phyloP scores from a whole-genome alignment of 371 early-diverging fungal genomes.

The Umbelopsis sp. region DNA sequence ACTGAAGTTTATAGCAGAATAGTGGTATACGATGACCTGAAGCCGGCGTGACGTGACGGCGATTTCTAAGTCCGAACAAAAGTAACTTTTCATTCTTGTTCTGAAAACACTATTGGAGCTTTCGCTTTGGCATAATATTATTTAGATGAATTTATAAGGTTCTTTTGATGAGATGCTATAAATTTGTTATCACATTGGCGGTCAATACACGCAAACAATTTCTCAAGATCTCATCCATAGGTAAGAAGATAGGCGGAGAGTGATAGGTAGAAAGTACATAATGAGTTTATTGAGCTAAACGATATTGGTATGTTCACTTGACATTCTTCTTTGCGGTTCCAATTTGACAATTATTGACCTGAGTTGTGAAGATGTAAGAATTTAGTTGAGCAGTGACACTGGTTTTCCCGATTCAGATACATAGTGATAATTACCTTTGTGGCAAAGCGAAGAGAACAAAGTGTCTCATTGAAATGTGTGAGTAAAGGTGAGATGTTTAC shows the following conservation, averaged over 20 bases:
- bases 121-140: too few relatives aligned
- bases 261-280: slow-evolving; percentile 13
- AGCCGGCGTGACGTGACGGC: not conserved
- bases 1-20: not conserved
- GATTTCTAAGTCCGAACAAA: not conserved
- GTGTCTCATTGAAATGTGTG: slow-evolving; percentile 81
- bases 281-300: not conserved
- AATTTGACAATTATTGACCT: slow-evolving; percentile 71
- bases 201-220: too few relatives aligned
- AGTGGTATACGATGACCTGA: not conserved
- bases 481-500: slow-evolving; percentile 91
- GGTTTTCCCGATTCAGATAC: not conserved
- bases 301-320: slow-evolving; percentile 4
- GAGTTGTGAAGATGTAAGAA: not conserved
- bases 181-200: too few relatives aligned
- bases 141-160: too few relatives aligned
- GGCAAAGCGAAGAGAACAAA: slow-evolving; percentile 96
- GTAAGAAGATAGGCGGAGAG: not conserved
- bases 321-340: slow-evolving; percentile 58
- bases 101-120: too few relatives aligned
- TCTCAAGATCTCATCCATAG: too few relatives aligned
- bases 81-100: too few relatives aligned
- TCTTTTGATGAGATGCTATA: too few relatives aligned
- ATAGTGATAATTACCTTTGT: slow-evolving; percentile 72
- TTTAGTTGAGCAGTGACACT: not conserved